phyloP scores from a whole-genome alignment of 192 early-diverging fungal species.

The Chytriomyces sp. region DNA sequence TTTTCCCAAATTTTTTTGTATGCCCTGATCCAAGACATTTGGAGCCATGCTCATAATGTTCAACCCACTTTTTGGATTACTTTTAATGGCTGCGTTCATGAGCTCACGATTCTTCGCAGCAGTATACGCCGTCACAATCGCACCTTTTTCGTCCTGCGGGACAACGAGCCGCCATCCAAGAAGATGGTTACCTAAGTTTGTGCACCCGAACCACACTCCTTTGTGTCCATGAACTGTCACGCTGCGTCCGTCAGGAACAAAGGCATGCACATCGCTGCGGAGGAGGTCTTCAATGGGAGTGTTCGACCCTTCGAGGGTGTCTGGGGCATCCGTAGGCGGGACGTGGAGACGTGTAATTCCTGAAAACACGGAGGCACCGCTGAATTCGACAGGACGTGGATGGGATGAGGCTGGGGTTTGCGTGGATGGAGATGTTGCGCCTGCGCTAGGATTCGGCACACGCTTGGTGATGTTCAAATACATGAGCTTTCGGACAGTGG shows the following conservation, averaged over 20 bases:
- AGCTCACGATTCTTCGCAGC: slow-evolving; percentile 31
- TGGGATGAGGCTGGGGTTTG: slow-evolving; percentile 1
- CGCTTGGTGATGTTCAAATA: slow-evolving; percentile 21
- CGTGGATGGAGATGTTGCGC: neutral
- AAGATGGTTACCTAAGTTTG: slow-evolving; percentile 59
- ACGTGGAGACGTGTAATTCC: slow-evolving; percentile 48
- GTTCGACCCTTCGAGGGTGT: slow-evolving; percentile 31
- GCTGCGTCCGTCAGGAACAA: slow-evolving; percentile 49
- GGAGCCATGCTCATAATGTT: slow-evolving; percentile 33
- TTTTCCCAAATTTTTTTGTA: slow-evolving; percentile 11
- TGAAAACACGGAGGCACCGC: slow-evolving; percentile 44
- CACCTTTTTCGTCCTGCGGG: slow-evolving; percentile 46
- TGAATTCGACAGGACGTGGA: slow-evolving; percentile 42
- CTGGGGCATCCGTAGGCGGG: slow-evolving; percentile 44
- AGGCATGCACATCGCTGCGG: slow-evolving; percentile 40
- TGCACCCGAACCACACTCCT: slow-evolving; percentile 51
- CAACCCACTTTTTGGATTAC: slow-evolving; percentile 19
- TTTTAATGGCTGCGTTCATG: slow-evolving; percentile 39
- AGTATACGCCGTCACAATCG: slow-evolving; percentile 37
- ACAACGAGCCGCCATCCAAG: slow-evolving; percentile 58
- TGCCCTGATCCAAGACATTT: neutral
- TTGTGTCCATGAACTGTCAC: slow-evolving; percentile 41
- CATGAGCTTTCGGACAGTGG: slow-evolving; percentile 53
- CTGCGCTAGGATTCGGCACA: neutral
- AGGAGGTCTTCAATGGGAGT: slow-evolving; percentile 40